Evolutionary conservation across 768 basidiomycete species (phyloP), one percentile per base, ranked within the genome.

Genomic region (Gautieria morchelliformis): DNA sequence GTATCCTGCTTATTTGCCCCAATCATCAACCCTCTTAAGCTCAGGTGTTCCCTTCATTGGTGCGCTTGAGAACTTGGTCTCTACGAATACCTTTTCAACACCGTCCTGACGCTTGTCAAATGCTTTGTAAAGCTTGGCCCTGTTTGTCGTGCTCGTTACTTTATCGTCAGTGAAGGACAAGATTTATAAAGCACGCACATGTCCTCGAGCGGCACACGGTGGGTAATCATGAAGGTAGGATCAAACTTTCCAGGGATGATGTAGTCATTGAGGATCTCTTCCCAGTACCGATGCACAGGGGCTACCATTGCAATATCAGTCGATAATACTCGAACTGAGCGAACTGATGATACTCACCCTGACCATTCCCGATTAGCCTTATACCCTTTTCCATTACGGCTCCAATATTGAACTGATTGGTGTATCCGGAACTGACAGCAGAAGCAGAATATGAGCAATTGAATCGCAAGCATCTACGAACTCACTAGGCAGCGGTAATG

Each of bases 311-410:
- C 2, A 10, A n/a, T 54, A 0, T 30, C 3, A 3, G 8, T 22
- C 44, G 15, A 56, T 56, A 9, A 9, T 37, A 37, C 35, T 14
- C 14, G 35, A 37, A 37, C 35, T 37, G 47, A 30, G 49, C 12
- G n/a, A 1, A 32, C 24, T 41, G 12, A 5, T 19, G 6, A 44
- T 37, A 39, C 17, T 56, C 58, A 8, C 58, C 63, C 71, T 89
- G 85, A 1, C 85, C 85, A 61, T 85, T 84, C 7, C 85, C 85
- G 62, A 86, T 84, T 52, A 87, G 72, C 60, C 83, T 71, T 17
- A 85, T 70, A 9, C 86, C 86, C 67, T 84, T 84, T 73, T 89
- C 85, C 86, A 89, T 89, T 32, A 89, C 63, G 0, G 86, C 82
- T 8, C 87, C 85, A 52, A 89, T 71, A 64, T 84, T 85, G 66